phyloP scores from a whole-genome alignment of 2,329 filamentous ascomycete genomes.

The Talaromyces albobiverticillius region DNA sequence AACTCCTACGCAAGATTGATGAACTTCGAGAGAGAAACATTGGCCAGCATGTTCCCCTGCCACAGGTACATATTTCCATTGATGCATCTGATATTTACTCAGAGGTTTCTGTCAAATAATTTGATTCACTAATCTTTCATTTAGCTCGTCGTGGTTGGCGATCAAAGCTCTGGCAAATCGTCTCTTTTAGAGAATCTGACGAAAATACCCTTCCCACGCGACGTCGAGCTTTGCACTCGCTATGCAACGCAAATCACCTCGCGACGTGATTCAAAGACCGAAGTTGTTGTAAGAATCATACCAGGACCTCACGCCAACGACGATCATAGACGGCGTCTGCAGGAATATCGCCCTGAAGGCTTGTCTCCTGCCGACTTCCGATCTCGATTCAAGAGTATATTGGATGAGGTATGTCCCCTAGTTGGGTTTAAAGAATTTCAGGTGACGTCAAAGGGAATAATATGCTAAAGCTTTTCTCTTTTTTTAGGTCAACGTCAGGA shows the following conservation, averaged over 20 bases:
- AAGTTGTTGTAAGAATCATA: slow-evolving; percentile 33
- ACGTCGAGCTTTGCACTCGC: slow-evolving; percentile 60
- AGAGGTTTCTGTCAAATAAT: background rate
- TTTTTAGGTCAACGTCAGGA: background rate
- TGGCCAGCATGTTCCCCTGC: slow-evolving; percentile 6
- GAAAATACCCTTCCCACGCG: slow-evolving; percentile 58
- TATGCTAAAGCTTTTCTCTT: background rate
- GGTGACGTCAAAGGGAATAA: background rate
- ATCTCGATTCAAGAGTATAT: background rate
- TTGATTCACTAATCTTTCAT: background rate
- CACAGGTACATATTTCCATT: background rate
- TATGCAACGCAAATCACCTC: slow-evolving; percentile 60
- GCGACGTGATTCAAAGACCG: slow-evolving; percentile 29
- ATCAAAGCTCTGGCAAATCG: slow-evolving; percentile 62
- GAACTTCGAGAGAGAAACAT: slow-evolving; percentile 8
- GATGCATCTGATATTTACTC: background rate
- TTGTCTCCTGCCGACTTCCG: background rate
- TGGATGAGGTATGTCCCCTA: background rate
- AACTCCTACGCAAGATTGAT: slow-evolving; percentile 4
- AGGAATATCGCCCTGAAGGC: background rate
- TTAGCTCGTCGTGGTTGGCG: slow-evolving; percentile 57
- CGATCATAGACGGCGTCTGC: background rate
- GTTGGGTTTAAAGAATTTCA: background rate
- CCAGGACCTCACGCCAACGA: slow-evolving; percentile 26
- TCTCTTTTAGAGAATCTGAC: slow-evolving; percentile 64